Conservation (phyloP, 2,329 filamentous ascomycete genomes). For the Penicillium sp. region DNA sequence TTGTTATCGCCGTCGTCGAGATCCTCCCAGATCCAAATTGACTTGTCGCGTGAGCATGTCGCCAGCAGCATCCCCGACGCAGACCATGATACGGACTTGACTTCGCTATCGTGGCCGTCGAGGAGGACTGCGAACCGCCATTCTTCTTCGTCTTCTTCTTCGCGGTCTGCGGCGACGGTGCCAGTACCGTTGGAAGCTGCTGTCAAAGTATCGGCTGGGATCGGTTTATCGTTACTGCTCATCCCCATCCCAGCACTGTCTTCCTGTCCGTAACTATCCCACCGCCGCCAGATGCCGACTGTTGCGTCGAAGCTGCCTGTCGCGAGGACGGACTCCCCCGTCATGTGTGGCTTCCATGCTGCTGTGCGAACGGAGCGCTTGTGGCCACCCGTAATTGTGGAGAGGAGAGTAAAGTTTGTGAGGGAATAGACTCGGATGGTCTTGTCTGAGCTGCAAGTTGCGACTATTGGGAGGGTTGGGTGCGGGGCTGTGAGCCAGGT, state of each 20-base stretch:
- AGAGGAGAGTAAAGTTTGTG: conserved; percentile 73
- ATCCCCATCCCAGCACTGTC: conserved; percentile 18
- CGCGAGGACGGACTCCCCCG: conserved; percentile 71
- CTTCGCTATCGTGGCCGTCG: conserved; percentile 92
- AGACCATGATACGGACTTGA: conserved; percentile 71
- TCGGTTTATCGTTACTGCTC: background rate
- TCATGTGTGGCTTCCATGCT: conserved; percentile 78
- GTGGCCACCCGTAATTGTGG: conserved; percentile 79
- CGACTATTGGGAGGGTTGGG: conserved; percentile 80
- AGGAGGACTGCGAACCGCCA: conserved; percentile 92
- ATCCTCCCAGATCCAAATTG: conserved; percentile 98
- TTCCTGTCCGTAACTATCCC: conserved; percentile 45
- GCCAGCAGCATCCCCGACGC: conserved; percentile 74
- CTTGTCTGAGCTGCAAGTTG: conserved; percentile 82
- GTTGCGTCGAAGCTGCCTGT: conserved; percentile 93
- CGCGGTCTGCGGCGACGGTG: conserved; percentile 46
- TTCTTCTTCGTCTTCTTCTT: conserved; percentile 69
- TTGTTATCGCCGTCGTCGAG: conserved; percentile 81
- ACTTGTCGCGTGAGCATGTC: conserved; percentile 89
- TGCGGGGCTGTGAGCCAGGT: conserved; percentile 86
- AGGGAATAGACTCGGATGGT: conserved; percentile 88
- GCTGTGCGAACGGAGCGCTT: conserved; percentile 81
- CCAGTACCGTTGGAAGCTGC: conserved; percentile 14
- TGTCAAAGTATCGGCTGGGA: background rate
- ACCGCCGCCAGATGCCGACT: conserved; percentile 76